A percentile compares a stretch with the other conserved stretches of the same genome.
Evolutionary conservation across 495 filamentous ascomycete species (phyloP).

Genomic region (Thozetella sp.): DNA sequence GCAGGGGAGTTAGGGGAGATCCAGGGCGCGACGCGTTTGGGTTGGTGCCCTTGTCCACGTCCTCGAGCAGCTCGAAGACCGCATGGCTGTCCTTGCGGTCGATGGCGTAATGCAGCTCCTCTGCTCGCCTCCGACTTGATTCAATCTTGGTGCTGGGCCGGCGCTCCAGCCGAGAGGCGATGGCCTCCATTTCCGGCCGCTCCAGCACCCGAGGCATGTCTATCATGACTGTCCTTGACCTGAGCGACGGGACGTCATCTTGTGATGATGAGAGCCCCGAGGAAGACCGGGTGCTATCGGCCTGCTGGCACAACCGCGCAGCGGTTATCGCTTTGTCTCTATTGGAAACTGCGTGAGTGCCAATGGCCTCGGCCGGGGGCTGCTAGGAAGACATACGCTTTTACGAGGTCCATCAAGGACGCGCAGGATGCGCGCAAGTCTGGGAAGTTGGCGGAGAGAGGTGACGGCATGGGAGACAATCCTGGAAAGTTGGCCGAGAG

Average conservation of each 20-base stretch:
- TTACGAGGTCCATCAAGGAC: background rate
- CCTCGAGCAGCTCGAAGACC: conserved; percentile 9
- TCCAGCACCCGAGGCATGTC: background rate
- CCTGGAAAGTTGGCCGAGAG: background rate
- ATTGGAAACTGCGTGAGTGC: too few species aligned
- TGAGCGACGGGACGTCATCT: background rate
- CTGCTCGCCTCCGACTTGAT: conserved; percentile 4
- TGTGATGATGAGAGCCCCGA: background rate
- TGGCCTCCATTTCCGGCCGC: conserved; percentile 7
- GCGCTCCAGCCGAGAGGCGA: conserved; percentile 2
- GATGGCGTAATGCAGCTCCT: conserved; percentile 19
- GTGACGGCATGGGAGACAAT: background rate
- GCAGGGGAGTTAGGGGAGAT: conserved; percentile 10
- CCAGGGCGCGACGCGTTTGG: conserved; percentile 10
- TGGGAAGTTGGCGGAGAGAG: background rate
- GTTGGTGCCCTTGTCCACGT: background rate
- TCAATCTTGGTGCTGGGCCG: background rate
- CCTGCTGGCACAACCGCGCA: background rate
- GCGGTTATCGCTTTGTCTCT: background rate
- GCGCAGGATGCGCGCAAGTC: background rate
- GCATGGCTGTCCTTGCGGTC: conserved; percentile 9
- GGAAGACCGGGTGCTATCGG: background rate
- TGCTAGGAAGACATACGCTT: background rate
- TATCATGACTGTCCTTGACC: background rate
- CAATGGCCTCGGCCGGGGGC: too few species aligned